Percentiles rank a stretch among this genome's conserved stretches.
Conservation (phyloP, 257 asterid species). For the Lantana camara region DNA sequence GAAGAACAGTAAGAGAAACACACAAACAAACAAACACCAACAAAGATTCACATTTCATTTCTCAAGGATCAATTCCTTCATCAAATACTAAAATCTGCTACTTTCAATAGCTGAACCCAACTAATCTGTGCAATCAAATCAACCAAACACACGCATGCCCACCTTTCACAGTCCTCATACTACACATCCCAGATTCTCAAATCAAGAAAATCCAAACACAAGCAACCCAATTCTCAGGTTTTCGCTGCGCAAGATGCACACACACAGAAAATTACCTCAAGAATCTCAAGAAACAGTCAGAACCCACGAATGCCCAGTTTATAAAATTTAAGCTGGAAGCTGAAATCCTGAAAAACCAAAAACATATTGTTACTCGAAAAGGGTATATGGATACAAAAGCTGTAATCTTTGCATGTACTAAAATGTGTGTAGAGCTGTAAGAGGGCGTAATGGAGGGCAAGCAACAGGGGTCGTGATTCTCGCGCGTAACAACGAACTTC, state of each 20-base stretch:
- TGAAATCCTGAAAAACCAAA: neutral
- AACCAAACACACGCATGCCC: constrained; percentile 16
- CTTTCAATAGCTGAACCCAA: neutral
- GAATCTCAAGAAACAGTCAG: neutral
- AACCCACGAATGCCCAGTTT: neutral
- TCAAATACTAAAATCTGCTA: neutral
- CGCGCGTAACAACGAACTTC: neutral
- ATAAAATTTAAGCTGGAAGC: constrained; percentile 17
- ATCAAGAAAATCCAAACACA: no score
- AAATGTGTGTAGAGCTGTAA: neutral
- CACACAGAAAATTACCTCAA: constrained; percentile 15
- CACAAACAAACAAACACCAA: neutral
- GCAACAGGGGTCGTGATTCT: neutral
- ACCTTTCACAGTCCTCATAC: neutral
- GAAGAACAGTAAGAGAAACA: no score
- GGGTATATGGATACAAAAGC: neutral
- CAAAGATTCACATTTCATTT: no score
- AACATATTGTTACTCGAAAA: neutral
- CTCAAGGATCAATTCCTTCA: no score
- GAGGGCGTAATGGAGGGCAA: no score
- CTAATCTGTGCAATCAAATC: neutral
- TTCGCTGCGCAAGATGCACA: neutral
- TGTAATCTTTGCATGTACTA: constrained; percentile 9
- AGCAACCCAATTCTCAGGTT: no score
- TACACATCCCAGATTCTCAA: no score